Conservation (phyloP, 345 rosid genomes). For the Bruguiera gymnorhiza region DNA sequence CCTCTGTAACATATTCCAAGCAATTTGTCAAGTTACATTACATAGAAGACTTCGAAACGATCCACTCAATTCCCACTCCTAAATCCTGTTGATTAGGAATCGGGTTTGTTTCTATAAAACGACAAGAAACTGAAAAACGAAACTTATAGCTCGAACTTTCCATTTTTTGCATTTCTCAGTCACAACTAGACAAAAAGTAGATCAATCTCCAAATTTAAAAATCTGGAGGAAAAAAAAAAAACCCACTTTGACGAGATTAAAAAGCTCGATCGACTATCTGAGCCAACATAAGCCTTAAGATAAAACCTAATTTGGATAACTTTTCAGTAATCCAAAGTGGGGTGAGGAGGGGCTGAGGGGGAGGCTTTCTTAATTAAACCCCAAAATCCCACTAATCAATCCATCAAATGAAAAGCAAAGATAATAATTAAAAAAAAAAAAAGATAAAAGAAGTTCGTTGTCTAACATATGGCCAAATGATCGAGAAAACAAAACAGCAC, state of each 20-base stretch:
- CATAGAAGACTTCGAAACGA: too few relatives aligned
- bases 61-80: too few relatives aligned
- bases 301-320: constrained; percentile 4
- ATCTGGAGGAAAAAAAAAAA: background rate
- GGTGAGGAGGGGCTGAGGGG: background rate
- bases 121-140: too few relatives aligned
- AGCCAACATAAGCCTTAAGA: background rate
- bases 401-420: background rate
- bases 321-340: too few relatives aligned
- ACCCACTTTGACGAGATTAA: background rate
- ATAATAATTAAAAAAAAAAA: background rate
- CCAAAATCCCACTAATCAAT: background rate
- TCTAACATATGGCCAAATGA: too few relatives aligned
- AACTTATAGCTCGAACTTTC: too few relatives aligned
- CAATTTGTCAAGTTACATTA: too few relatives aligned
- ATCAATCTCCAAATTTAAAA: background rate
- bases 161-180: too few relatives aligned
- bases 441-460: too few relatives aligned
- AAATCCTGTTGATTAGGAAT: too few relatives aligned
- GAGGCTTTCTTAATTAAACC: background rate
- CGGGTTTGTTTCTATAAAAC: too few relatives aligned
- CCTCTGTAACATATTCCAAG: background rate
- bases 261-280: constrained; percentile 3
- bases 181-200: background rate
- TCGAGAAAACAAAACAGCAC: too few relatives aligned